These are phyloP conservation scores for Syzygium aqueum DNA, from an alignment of 345 rosid species.

Conservation along the genomic window DNA sequence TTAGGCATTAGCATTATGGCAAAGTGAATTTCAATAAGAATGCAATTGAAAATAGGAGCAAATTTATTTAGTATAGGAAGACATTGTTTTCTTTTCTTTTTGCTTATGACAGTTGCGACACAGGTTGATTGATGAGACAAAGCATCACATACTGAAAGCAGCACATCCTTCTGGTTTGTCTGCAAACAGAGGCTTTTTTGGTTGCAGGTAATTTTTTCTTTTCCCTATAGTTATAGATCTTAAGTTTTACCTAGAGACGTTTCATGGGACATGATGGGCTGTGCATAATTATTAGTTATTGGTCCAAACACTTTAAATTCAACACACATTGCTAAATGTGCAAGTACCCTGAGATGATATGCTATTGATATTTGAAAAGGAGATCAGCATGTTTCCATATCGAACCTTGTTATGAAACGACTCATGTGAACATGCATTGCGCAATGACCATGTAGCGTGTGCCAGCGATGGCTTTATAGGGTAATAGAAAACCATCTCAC, in stretches of 20 bases:
- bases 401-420: background rate
- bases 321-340: background rate
- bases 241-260: background rate
- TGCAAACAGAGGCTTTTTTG: slow-evolving; percentile 89
- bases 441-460: background rate
- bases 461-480: background rate
- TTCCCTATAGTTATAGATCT: background rate
- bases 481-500: background rate
- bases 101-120: background rate
- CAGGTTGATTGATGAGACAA: slow-evolving; percentile 83
- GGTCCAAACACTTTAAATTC: background rate
- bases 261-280: background rate
- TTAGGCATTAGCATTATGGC: background rate
- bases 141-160: slow-evolving; percentile 87
- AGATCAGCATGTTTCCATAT: background rate
- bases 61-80: background rate
- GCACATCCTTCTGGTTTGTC: slow-evolving; percentile 99
- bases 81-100: background rate
- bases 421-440: background rate
- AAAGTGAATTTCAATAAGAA: background rate
- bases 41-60: background rate
- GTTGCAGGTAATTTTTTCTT: slow-evolving; percentile 67
- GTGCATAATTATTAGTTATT: background rate
- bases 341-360: background rate
- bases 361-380: background rate